phyloP scores from a whole-genome alignment of 1,139 yeast species.

The Candida mesenterica region DNA sequence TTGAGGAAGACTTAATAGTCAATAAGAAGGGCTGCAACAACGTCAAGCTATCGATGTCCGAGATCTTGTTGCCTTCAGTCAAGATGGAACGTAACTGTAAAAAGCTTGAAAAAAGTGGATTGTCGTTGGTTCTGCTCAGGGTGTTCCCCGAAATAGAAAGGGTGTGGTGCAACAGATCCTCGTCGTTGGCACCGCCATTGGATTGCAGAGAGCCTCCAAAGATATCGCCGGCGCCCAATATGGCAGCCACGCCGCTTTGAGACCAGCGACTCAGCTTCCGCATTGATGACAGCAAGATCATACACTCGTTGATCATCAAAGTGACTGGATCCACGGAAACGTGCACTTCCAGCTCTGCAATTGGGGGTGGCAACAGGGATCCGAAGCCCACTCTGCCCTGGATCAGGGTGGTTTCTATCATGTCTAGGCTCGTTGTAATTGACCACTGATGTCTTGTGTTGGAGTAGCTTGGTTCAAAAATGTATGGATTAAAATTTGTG shows the following conservation, averaged over 20 bases:
- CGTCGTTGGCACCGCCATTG: slow-evolving; percentile 18
- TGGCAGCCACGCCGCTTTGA: slow-evolving; percentile 86
- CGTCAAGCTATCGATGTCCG: slow-evolving; percentile 67
- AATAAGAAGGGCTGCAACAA: slow-evolving; percentile 82
- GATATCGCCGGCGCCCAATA: slow-evolving; percentile 60
- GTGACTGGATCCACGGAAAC: slow-evolving; percentile 74
- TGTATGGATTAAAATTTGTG: no score
- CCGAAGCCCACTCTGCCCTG: slow-evolving; percentile 3
- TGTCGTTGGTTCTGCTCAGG: slow-evolving; percentile 28
- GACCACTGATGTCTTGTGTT: neutral
- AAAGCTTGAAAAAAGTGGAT: slow-evolving; percentile 78
- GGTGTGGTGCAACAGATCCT: slow-evolving; percentile 29
- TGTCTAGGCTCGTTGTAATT: slow-evolving; percentile 1
- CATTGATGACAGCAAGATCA: slow-evolving; percentile 85
- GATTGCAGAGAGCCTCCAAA: slow-evolving; percentile 21
- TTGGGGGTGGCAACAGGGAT: slow-evolving; percentile 2
- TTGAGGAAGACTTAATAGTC: slow-evolving; percentile 80
- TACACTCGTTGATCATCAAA: slow-evolving; percentile 84
- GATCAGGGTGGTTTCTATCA: slow-evolving; percentile 2
- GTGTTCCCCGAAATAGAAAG: slow-evolving; percentile 17
- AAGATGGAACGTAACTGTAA: slow-evolving; percentile 73
- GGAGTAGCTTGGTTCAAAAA: no score
- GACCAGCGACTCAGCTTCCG: slow-evolving; percentile 80
- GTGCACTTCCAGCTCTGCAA: slow-evolving; percentile 7
- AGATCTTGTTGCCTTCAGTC: slow-evolving; percentile 52